phyloP scores from a whole-genome alignment of 129 eudicot genomes.

The Centella asiatica region DNA sequence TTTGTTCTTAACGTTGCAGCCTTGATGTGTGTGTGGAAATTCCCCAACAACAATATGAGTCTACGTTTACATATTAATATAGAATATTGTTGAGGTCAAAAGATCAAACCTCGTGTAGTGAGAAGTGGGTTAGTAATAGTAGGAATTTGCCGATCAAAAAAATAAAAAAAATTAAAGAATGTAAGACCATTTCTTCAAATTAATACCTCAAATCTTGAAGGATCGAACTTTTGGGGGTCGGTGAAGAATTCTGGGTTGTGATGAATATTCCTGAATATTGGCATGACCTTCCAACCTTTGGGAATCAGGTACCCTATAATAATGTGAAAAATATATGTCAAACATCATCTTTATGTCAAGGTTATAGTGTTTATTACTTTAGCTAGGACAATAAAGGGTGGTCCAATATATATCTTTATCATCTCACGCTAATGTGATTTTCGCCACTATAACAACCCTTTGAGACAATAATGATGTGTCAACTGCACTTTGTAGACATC shows the following conservation, averaged over 20 bases:
- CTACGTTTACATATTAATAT: too few relatives aligned
- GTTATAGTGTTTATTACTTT: neutral
- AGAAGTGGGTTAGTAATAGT: too few relatives aligned
- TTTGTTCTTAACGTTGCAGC: neutral
- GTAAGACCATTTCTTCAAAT: neutral
- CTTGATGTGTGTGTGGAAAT: too few relatives aligned
- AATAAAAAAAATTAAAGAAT: neutral
- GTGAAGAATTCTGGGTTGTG: constrained; percentile 75
- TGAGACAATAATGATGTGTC: neutral
- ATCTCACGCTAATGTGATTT: constrained; percentile 4
- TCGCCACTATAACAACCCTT: neutral
- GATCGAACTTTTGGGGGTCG: constrained; percentile 64
- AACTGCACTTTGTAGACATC: constrained; percentile 3
- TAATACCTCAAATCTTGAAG: constrained; percentile 73
- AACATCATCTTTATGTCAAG: neutral
- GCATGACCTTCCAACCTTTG: constrained; percentile 97
- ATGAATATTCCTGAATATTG: constrained; percentile 81
- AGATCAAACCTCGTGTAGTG: too few relatives aligned
- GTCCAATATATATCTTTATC: constrained; percentile 9
- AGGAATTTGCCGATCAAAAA: too few relatives aligned
- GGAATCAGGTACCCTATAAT: constrained; percentile 73
- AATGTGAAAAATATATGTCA: constrained; percentile 9
- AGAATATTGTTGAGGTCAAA: too few relatives aligned
- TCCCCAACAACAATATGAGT: too few relatives aligned
- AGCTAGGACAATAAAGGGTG: neutral